A percentile compares a stretch with the other conserved stretches of the same genome.
Evolutionary conservation across 495 filamentous ascomycete species (phyloP).

Genomic region (Penicillium turbatum): DNA sequence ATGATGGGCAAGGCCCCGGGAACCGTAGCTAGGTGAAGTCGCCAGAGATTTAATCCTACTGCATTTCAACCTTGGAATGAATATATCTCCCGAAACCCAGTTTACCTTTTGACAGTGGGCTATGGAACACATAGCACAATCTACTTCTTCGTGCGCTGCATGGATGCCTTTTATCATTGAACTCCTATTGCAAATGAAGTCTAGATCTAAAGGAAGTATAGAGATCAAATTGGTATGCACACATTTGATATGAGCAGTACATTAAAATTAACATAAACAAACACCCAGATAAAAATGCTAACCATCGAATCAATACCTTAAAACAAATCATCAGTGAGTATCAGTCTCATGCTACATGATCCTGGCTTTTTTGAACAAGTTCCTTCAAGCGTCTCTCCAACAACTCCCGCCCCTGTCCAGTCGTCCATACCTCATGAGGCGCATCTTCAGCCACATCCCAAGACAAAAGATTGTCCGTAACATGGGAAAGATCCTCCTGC

Average conservation of each 20-base stretch:
- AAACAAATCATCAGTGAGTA: background rate
- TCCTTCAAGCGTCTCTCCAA: constrained; percentile 66
- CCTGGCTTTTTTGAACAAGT: constrained; percentile 45
- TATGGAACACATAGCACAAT: no score
- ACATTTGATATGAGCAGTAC: background rate
- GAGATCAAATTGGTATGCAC: no score
- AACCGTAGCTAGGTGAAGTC: background rate
- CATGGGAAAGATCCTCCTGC: constrained; percentile 74
- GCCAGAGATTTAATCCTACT: background rate
- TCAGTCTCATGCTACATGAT: background rate
- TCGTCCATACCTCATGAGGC: constrained; percentile 82
- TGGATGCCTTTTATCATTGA: no score
- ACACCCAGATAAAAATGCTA: background rate
- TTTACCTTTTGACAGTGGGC: background rate
- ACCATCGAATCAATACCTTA: background rate
- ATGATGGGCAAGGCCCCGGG: background rate
- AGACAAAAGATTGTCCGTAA: constrained; percentile 68
- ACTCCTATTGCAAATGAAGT: no score
- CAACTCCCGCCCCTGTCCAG: constrained; percentile 57
- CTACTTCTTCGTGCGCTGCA: no score
- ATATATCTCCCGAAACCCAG: background rate
- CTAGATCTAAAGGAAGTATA: no score
- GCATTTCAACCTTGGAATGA: no score
- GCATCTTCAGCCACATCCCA: constrained; percentile 88
- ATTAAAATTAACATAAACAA: background rate